These are phyloP conservation scores for Daldinia loculata DNA, from an alignment of 495 filamentous ascomycete genomes.

Conservation along the genomic window DNA sequence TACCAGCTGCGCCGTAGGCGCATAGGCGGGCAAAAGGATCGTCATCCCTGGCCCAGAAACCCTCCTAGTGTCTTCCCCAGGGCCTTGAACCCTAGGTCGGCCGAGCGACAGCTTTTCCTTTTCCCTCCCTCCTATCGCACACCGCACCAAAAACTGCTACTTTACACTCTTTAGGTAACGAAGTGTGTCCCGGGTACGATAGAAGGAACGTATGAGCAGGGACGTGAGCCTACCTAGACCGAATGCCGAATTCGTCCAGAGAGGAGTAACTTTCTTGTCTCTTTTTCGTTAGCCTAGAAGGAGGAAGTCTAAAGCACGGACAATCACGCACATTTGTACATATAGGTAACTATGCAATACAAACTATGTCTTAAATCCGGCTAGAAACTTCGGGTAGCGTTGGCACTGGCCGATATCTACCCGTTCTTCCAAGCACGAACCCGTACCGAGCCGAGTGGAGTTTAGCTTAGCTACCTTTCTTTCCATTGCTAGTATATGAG, in stretches of 20 bases:
- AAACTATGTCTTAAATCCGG: neutral
- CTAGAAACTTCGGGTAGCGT: neutral
- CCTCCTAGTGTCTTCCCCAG: slow-evolving; percentile 19
- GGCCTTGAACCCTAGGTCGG: slow-evolving; percentile 5
- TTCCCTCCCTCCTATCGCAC: slow-evolving; percentile 4
- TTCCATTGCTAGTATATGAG: neutral
- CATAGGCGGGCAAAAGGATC: slow-evolving; percentile 26
- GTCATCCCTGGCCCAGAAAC: slow-evolving; percentile 31
- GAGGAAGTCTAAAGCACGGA: neutral
- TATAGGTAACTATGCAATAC: neutral
- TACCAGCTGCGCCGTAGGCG: slow-evolving; percentile 27
- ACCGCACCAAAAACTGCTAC: neutral
- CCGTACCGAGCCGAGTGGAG: slow-evolving; percentile 8
- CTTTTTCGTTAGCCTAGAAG: neutral
- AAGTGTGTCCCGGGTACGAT: neutral
- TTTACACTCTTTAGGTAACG: neutral
- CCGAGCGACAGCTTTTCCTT: neutral
- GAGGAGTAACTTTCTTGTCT: neutral
- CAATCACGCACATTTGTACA: neutral
- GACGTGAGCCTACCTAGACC: slow-evolving; percentile 10
- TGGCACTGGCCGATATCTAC: slow-evolving; percentile 16
- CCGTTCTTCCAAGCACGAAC: slow-evolving; percentile 16
- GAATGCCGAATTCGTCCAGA: neutral
- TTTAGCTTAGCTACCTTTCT: neutral
- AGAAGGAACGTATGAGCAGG: slow-evolving; percentile 1